Conservation (phyloP, 2,329 filamentous ascomycete genomes). For the Epicoccum sorghinum region DNA sequence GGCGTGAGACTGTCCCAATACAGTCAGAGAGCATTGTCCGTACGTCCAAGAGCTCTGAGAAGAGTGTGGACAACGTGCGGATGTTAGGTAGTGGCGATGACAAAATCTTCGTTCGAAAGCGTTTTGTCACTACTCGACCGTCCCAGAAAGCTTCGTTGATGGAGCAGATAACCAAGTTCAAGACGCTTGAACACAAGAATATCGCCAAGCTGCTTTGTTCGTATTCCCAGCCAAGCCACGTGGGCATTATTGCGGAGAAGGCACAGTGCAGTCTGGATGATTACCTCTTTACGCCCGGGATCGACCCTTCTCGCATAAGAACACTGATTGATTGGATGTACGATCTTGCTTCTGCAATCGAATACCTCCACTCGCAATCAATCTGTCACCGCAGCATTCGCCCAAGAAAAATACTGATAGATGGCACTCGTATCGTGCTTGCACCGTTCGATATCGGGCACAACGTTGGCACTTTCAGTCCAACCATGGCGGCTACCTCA, state of each 20-base stretch:
- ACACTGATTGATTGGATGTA: conserved; percentile 49
- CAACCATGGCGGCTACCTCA: conserved; percentile 31
- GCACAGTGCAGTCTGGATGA: conserved; percentile 48
- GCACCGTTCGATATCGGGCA: conserved; percentile 46
- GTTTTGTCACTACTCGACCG: conserved; percentile 43
- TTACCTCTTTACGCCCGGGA: conserved; percentile 39
- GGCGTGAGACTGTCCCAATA: conserved; percentile 46
- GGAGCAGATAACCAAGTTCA: conserved; percentile 47
- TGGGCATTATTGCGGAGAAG: conserved; percentile 42
- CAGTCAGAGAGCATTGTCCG: conserved; percentile 40
- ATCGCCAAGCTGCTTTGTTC: conserved; percentile 47
- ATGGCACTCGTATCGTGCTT: conserved; percentile 42
- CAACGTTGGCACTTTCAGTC: conserved; percentile 37
- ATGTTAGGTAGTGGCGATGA: conserved; percentile 44
- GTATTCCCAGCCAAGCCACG: conserved; percentile 46
- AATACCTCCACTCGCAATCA: conserved; percentile 46
- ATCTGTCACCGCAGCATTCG: conserved; percentile 48
- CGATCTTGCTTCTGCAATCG: conserved; percentile 47
- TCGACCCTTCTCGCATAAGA: conserved; percentile 40
- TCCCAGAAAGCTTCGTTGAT: conserved; percentile 44
- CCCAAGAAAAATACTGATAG: conserved; percentile 49
- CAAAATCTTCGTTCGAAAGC: conserved; percentile 45
- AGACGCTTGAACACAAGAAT: conserved; percentile 47
- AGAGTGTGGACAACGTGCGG: conserved; percentile 45
- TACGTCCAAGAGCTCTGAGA: conserved; percentile 42